These are phyloP conservation scores for Fusarium sp. DNA, from an alignment of 2,329 filamentous ascomycete species.

Conservation along the genomic window DNA sequence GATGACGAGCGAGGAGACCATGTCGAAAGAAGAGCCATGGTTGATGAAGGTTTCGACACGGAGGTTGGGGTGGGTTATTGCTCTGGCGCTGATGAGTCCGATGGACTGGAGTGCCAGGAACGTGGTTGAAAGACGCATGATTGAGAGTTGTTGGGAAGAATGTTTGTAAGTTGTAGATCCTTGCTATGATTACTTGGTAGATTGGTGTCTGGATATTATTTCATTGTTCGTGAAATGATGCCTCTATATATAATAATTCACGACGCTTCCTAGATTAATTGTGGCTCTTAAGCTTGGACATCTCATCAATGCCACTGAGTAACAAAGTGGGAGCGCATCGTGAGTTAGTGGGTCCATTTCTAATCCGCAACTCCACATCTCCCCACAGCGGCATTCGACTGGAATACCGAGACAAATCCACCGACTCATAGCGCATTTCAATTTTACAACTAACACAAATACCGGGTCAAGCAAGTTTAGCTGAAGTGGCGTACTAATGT, in stretches of 20 bases:
- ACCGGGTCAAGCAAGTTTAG: background rate
- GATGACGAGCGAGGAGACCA: background rate
- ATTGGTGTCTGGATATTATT: background rate
- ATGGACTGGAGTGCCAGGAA: background rate
- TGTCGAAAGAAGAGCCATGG: background rate
- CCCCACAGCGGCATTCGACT: background rate
- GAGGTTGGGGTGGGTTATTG: rapidly evolving
- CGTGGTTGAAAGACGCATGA: background rate
- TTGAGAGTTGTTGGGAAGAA: background rate
- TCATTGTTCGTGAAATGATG: no score
- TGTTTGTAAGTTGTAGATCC: background rate
- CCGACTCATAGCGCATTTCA: background rate
- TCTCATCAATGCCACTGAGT: no score
- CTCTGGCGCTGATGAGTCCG: background rate
- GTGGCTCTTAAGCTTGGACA: background rate
- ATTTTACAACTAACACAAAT: background rate
- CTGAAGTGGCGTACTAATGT: no score
- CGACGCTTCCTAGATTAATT: rapidly evolving
- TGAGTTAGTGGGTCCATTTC: background rate
- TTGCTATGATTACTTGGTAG: no score
- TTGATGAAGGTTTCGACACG: background rate
- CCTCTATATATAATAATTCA: background rate
- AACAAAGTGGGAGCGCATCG: background rate
- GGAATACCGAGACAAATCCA: background rate
- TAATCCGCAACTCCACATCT: background rate